phyloP scores from a whole-genome alignment of 768 basidiomycete genomes.

The Ramaria sp. region DNA sequence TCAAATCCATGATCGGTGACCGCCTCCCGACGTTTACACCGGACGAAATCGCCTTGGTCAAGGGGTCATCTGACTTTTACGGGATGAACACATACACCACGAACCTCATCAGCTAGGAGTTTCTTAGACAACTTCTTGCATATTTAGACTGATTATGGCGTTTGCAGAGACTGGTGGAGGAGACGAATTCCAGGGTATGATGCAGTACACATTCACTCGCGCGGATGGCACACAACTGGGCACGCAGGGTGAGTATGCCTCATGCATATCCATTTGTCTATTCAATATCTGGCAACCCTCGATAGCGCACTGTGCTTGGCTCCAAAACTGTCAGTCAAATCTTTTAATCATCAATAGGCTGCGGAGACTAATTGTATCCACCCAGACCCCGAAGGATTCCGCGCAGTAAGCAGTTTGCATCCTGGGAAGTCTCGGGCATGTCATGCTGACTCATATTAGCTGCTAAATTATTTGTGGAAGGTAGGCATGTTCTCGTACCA shows the following conservation, averaged over 20 bases:
- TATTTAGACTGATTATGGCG: not conserved
- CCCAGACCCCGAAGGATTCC: slow-evolving; percentile 57
- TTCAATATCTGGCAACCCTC: not conserved
- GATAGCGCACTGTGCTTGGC: slow-evolving; percentile 50
- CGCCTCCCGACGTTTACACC: slow-evolving; percentile 31
- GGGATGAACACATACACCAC: slow-evolving; percentile 68
- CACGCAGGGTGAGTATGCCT: slow-evolving; percentile 35
- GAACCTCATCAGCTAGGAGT: slow-evolving; percentile 41
- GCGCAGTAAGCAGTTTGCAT: slow-evolving; percentile 28
- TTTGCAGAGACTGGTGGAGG: slow-evolving; percentile 42
- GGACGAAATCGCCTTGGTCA: slow-evolving; percentile 45
- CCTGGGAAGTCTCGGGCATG: not conserved
- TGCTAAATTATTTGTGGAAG: slow-evolving; percentile 63
- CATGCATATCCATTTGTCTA: not conserved
- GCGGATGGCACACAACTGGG: slow-evolving; percentile 56
- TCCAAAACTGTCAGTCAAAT: slow-evolving; percentile 47
- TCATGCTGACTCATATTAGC: slow-evolving; percentile 18
- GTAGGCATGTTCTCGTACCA: slow-evolving; percentile 20
- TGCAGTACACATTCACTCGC: slow-evolving; percentile 50
- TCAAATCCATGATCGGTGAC: slow-evolving; percentile 15
- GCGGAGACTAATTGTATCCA: not conserved
- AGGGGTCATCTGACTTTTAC: slow-evolving; percentile 60
- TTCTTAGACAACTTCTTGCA: not conserved
- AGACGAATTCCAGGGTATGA: slow-evolving; percentile 52
- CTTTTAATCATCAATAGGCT: not conserved